A percentile compares a stretch with the other conserved stretches of the same genome.
phyloP scores from a whole-genome alignment of 176 grass and related monocot genomes.

The Melocanna baccifera region DNA sequence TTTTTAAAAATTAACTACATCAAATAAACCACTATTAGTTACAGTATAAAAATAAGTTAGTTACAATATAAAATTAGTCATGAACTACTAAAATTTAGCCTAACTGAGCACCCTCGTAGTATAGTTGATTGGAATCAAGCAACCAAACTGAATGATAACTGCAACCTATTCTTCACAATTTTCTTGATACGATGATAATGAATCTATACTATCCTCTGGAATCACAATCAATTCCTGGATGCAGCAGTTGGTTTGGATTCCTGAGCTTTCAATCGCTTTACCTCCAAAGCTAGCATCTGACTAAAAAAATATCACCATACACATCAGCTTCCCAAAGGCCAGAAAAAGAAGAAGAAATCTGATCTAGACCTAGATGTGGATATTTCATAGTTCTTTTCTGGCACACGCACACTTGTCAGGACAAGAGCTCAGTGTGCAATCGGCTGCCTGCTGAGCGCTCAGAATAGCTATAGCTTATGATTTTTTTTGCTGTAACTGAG shows the following conservation, averaged over 20 bases:
- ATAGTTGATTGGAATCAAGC: background rate
- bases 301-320: constrained; percentile 12
- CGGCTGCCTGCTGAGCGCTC: background rate
- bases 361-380: constrained; percentile 41
- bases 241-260: constrained; percentile 50
- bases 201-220: constrained; percentile 24
- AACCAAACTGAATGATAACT: background rate
- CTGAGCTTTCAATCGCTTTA: constrained; percentile 76
- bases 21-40: no score
- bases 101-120: no score
- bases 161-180: background rate
- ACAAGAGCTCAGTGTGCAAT: constrained; percentile 22
- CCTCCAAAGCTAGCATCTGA: constrained; percentile 38
- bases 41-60: no score
- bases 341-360: background rate
- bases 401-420: constrained; percentile 36
- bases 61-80: no score
- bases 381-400: constrained; percentile 58
- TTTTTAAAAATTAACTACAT: no score
- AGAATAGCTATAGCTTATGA: no score
- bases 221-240: constrained; percentile 29
- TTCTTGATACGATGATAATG: constrained; percentile 25
- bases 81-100: no score
- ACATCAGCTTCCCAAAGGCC: constrained; percentile 9
- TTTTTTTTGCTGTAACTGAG: no score